A percentile compares a stretch with the other conserved stretches of the same genome.
Conservation (phyloP, 495 filamentous ascomycete species). For the Penicillium psychrofluorescens region DNA sequence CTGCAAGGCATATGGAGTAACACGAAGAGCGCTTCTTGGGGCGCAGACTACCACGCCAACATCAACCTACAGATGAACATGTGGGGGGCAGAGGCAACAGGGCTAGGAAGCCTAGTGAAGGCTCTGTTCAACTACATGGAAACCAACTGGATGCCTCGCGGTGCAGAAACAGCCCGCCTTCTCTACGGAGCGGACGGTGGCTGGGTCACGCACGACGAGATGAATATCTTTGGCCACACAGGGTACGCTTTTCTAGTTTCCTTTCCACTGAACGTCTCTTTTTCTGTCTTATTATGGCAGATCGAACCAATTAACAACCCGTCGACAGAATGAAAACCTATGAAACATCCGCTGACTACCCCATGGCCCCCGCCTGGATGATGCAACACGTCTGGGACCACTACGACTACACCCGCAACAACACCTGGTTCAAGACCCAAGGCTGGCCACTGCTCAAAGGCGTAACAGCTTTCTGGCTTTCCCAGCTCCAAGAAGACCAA, state of each 20-base stretch:
- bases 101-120: conserved; percentile 22
- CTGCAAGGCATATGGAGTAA: conserved; percentile 40
- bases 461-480: conserved; percentile 40
- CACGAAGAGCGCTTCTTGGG: conserved; percentile 27
- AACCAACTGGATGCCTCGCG: conserved; percentile 45
- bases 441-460: conserved; percentile 45
- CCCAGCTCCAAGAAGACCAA: conserved; percentile 32
- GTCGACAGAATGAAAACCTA: conserved; percentile 26
- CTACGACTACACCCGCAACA: conserved; percentile 38
- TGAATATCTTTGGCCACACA: conserved; percentile 46
- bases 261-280: not conserved
- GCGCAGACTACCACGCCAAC: conserved; percentile 43
- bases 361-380: conserved; percentile 41
- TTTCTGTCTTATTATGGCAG: too few species aligned
- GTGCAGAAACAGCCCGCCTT: conserved; percentile 39
- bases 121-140: conserved; percentile 39
- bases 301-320: too few species aligned
- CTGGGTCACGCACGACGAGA: conserved; percentile 42
- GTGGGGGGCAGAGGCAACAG: conserved; percentile 34
- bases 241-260: conserved; percentile 8
- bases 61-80: conserved; percentile 50
- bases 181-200: conserved; percentile 34
- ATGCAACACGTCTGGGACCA: conserved; percentile 44
- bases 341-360: conserved; percentile 34
- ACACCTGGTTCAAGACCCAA: conserved; percentile 26